Base-by-base conservation (phyloP, 805 yeast species). In the Vanderwaltozyma verrucispora region DNA sequence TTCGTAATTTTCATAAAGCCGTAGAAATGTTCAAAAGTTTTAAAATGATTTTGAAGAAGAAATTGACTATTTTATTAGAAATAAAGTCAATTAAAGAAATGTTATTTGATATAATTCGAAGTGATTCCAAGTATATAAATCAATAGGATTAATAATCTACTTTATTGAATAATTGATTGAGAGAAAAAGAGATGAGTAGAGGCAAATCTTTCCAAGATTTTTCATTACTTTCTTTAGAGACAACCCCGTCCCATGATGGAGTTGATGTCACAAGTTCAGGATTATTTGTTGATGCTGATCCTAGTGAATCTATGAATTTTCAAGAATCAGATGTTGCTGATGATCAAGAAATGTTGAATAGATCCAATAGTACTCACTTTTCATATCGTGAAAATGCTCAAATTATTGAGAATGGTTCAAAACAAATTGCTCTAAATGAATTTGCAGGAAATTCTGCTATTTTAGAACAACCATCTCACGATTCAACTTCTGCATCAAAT, bases 331-430 rank as follows among this genome's bases (percentile, higher is more conserved):
- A 34, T 14, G 45, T 37, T 19, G 36, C 20, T n/a, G 27, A 28
- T 5, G 20, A 20, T 11, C 32, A 28, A 15, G 21, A 30, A 14
- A 10, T 28, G 2, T 30, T 31, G 20, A 20, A 27, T 25, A 39
- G 34, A 25, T 37, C 44, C 16, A 41, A 41, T 18, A 44, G 38
- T 28, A 50, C 64, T 2, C 52, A 56, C 32, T 57, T 51, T 28
- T 57, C 63, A 2, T 60, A 57, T 36, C 56, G 50, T 28, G 63
- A 60, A 35, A 49, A 48, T 28, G 53, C 53, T 33, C 46, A 56
- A 26, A 41, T 56, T 28, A 35, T 55, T 16, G 62, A 60, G 7
- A 49, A 54, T 23, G 58, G 49, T 20, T 49, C 53, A 17, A 60
- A 59, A 31, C 48, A 50, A 31, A 35, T 44, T 14, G 57, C 60